phyloP scores from a whole-genome alignment of 257 asterid species.

The Rauvolfia tetraphylla region DNA sequence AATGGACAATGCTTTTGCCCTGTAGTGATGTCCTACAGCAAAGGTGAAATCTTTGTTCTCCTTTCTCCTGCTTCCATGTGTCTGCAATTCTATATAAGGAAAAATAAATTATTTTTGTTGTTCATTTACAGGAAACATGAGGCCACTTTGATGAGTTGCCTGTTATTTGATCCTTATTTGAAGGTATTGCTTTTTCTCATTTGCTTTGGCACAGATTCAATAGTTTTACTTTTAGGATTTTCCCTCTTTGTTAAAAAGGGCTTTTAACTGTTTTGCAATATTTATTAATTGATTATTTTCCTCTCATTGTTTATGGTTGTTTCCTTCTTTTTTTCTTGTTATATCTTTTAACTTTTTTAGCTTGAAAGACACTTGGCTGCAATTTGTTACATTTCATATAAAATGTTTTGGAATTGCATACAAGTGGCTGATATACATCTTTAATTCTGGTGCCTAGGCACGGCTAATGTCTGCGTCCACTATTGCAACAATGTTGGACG shows the following conservation, averaged over 20 bases:
- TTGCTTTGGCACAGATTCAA: background rate
- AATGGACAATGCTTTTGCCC: slow-evolving; percentile 89
- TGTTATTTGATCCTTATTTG: slow-evolving; percentile 73
- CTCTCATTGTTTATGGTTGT: background rate
- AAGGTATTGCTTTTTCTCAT: slow-evolving; percentile 49
- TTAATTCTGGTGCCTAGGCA: slow-evolving; percentile 47
- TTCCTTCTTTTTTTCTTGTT: background rate
- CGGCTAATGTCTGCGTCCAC: slow-evolving; percentile 81
- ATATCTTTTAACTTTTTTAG: background rate
- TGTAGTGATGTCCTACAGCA: slow-evolving; percentile 78
- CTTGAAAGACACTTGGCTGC: background rate
- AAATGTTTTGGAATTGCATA: background rate
- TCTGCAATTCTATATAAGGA: slow-evolving; percentile 5
- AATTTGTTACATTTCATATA: background rate
- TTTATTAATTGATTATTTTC: slow-evolving; percentile 12
- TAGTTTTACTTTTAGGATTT: background rate
- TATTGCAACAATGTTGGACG: slow-evolving; percentile 76
- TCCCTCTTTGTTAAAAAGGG: background rate
- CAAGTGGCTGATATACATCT: slow-evolving; percentile 3
- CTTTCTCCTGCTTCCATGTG: slow-evolving; percentile 15
- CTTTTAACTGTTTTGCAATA: background rate
- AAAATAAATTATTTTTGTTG: slow-evolving; percentile 8
- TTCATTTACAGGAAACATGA: slow-evolving; percentile 65
- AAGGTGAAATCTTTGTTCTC: slow-evolving; percentile 49
- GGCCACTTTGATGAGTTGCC: slow-evolving; percentile 78